phyloP scores from a whole-genome alignment of 805 yeast genomes.

The Candida nitratophila region DNA sequence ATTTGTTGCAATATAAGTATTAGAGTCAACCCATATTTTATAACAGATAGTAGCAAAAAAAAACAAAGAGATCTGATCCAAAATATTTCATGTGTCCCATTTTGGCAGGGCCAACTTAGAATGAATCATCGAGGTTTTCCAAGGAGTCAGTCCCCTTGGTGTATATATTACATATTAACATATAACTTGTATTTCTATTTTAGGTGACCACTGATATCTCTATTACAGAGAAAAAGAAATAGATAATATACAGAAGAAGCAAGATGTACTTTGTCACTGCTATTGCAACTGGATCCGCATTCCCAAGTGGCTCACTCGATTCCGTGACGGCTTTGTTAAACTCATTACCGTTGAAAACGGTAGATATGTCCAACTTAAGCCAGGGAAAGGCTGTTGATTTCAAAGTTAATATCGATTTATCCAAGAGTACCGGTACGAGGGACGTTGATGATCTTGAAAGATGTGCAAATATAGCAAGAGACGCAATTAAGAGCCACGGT shows the following conservation, averaged over 20 bases:
- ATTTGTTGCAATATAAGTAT: no score
- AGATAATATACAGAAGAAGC: no score
- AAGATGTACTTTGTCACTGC: conserved; percentile 25
- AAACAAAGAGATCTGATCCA: no score
- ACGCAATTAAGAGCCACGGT: conserved; percentile 14
- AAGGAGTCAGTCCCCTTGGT: no score
- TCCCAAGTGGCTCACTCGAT: conserved; percentile 14
- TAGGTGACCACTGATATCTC: no score
- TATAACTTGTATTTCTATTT: no score
- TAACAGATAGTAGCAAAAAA: neutral
- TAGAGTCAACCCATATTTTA: no score
- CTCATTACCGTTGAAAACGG: conserved; percentile 20
- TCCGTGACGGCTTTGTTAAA: conserved; percentile 20
- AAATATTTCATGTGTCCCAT: no score
- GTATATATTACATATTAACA: no score
- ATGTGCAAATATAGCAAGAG: conserved; percentile 3
- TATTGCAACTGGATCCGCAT: conserved; percentile 17
- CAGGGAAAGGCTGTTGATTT: conserved; percentile 34
- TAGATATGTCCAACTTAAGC: conserved; percentile 22
- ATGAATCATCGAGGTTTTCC: no score
- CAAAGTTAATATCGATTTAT: conserved; percentile 16
- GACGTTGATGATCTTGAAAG: conserved; percentile 10
- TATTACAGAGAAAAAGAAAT: no score
- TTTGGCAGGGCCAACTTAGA: no score
- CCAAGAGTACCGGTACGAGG: conserved; percentile 6